Evolutionary conservation across 306 rosid species (phyloP).

Genomic region (Inga laurina): DNA sequence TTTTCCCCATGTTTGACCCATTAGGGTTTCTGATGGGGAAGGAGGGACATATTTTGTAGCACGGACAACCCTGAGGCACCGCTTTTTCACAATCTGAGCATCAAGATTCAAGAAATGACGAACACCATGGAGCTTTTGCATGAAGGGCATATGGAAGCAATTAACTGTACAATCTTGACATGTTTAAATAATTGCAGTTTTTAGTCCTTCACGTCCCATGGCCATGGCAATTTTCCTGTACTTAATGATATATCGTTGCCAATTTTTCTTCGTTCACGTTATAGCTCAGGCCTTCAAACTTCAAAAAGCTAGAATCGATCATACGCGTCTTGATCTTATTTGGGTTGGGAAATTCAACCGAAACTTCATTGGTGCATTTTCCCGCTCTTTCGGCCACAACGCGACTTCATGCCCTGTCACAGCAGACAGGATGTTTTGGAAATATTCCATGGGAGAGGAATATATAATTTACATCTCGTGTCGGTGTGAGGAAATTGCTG

Average conservation of each 20-base stretch:
- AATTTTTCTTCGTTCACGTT: not conserved
- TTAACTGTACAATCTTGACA: slow-evolving; percentile 6
- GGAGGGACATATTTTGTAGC: slow-evolving; percentile 38
- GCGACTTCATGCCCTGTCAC: not conserved
- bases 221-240: not conserved
- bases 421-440: not conserved
- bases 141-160: slow-evolving; percentile 7
- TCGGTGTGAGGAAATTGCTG: not conserved
- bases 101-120: slow-evolving; percentile 27
- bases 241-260: not conserved
- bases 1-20: slow-evolving; percentile 41
- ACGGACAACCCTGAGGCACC: slow-evolving; percentile 4
- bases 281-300: not conserved
- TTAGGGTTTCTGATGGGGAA: slow-evolving; percentile 45
- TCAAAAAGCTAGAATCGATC: not conserved
- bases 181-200: slow-evolving; percentile 6
- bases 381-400: not conserved
- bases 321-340: not conserved
- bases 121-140: slow-evolving; percentile 22
- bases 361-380: not conserved
- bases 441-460: not conserved
- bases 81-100: slow-evolving; percentile 43
- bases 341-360: not conserved
- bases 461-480: not conserved
- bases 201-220: not conserved